phyloP scores from a whole-genome alignment of 768 basidiomycete genomes.

The Amanita rubescens region DNA sequence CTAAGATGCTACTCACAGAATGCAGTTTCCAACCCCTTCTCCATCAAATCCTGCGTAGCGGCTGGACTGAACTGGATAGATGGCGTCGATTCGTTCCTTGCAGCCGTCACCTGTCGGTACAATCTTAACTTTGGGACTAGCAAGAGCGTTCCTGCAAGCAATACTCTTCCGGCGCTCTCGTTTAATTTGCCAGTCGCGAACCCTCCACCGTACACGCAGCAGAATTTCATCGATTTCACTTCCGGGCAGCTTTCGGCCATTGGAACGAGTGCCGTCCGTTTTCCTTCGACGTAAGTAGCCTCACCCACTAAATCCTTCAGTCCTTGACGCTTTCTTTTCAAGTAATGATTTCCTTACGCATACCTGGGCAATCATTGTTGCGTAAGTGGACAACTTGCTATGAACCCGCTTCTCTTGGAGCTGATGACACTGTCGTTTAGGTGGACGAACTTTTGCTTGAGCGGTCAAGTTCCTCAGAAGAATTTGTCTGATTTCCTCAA shows the following conservation, averaged over 20 bases:
- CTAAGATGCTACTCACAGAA: not conserved
- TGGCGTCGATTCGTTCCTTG: slow-evolving; percentile 10
- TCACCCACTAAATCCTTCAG: not conserved
- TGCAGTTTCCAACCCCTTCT: slow-evolving; percentile 9
- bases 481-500: slow-evolving; percentile 11
- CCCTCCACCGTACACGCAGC: slow-evolving; percentile 7
- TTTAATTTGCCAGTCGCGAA: slow-evolving; percentile 7
- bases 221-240: slow-evolving; percentile 10
- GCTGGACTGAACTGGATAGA: slow-evolving; percentile 10
- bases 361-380: slow-evolving; percentile 8
- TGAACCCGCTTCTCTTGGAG: not conserved
- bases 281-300: slow-evolving; percentile 1
- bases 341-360: not conserved
- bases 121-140: slow-evolving; percentile 7
- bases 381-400: not conserved
- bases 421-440: not conserved
- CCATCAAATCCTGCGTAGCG: slow-evolving; percentile 8
- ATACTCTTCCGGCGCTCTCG: slow-evolving; percentile 5
- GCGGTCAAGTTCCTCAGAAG: slow-evolving; percentile 5
- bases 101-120: slow-evolving; percentile 9
- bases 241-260: slow-evolving; percentile 1
- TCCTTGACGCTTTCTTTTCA: not conserved
- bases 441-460: slow-evolving; percentile 11
- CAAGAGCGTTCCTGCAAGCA: slow-evolving; percentile 2
- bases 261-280: slow-evolving; percentile 3